A percentile compares a stretch with the other conserved stretches of the same genome.
phyloP scores from a whole-genome alignment of 2,329 filamentous ascomycete genomes.

The Cadophora gregata region DNA sequence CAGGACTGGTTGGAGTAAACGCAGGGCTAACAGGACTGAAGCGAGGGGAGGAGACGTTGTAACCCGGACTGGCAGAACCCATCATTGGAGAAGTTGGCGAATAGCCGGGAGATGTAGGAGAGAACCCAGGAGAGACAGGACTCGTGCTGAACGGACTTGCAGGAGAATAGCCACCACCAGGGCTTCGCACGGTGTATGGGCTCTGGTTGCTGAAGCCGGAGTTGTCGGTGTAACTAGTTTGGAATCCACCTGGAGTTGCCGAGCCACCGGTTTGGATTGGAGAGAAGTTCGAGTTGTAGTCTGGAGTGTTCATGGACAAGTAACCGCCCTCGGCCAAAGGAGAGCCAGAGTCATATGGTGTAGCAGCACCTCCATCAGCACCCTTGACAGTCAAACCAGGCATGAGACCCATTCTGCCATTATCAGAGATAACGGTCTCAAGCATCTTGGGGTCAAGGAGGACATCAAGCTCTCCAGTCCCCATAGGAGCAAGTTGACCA shows the following conservation, averaged over 20 bases:
- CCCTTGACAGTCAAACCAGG: conserved; percentile 79
- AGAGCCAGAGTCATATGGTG: conserved; percentile 90
- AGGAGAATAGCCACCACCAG: conserved; percentile 73
- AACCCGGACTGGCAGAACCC: conserved; percentile 58
- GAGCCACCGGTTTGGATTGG: conserved; percentile 79
- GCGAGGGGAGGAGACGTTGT: conserved; percentile 51
- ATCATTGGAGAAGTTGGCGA: conserved; percentile 61
- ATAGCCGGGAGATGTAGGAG: conserved; percentile 44
- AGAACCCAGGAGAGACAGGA: conserved; percentile 55
- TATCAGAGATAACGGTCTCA: conserved; percentile 92
- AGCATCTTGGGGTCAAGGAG: conserved; percentile 94
- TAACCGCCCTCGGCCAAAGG: conserved; percentile 77
- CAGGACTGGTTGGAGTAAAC: conserved; percentile 45
- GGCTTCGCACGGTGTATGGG: conserved; percentile 48
- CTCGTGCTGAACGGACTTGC: conserved; percentile 63
- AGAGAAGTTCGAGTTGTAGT: conserved; percentile 70
- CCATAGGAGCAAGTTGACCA: conserved; percentile 95
- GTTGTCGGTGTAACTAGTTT: conserved; percentile 67
- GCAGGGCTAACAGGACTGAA: conserved; percentile 65
- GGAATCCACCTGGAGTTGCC: conserved; percentile 70
- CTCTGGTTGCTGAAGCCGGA: conserved; percentile 60
- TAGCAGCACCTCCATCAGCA: conserved; percentile 82
- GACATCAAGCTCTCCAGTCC: conserved; percentile 94
- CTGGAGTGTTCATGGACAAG: conserved; percentile 59
- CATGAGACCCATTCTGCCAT: conserved; percentile 83